Evolutionary conservation across 108 stramenopile species (phyloP).

Genomic region (Mayamaea pseudoterrestris): DNA sequence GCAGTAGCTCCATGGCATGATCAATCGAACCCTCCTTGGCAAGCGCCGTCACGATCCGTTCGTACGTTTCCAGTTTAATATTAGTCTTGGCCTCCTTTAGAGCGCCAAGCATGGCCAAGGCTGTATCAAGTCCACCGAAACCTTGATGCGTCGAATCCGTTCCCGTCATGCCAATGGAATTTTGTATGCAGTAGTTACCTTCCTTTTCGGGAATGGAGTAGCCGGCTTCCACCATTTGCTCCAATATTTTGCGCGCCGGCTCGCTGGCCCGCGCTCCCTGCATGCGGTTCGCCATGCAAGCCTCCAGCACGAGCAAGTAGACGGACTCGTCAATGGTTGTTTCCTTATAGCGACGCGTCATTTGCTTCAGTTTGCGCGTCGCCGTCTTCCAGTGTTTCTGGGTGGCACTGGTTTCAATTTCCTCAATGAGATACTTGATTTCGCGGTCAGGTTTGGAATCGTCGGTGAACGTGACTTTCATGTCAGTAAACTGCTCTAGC

Average conservation of each 20-base stretch:
- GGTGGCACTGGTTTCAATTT: constrained; percentile 40
- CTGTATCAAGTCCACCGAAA: constrained; percentile 76
- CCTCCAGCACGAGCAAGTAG: constrained; percentile 43
- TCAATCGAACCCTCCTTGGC: constrained; percentile 44
- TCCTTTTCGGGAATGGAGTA: constrained; percentile 47
- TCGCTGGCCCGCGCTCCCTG: constrained; percentile 81
- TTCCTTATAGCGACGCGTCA: constrained; percentile 23
- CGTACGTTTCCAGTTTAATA: constrained; percentile 49
- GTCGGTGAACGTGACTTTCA: constrained; percentile 48
- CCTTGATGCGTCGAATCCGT: constrained; percentile 63
- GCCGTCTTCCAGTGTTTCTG: constrained; percentile 77
- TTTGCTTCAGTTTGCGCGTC: constrained; percentile 55
- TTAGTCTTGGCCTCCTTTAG: constrained; percentile 25
- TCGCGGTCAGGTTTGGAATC: constrained; percentile 65
- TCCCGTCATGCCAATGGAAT: constrained; percentile 41
- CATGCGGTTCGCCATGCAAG: constrained; percentile 58
- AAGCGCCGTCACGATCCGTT: constrained; percentile 35
- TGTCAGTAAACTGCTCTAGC: too few species aligned
- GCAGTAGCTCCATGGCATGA: constrained; percentile 45
- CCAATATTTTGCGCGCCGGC: constrained; percentile 71
- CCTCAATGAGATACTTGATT: constrained; percentile 42
- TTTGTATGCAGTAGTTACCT: constrained; percentile 52
- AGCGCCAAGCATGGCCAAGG: constrained; percentile 74
- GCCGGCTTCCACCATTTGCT: constrained; percentile 54
- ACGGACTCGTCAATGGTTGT: constrained; percentile 39